Base-by-base conservation (phyloP, 1,284 basidiomycete species). In the Stereum hirsutum region DNA sequence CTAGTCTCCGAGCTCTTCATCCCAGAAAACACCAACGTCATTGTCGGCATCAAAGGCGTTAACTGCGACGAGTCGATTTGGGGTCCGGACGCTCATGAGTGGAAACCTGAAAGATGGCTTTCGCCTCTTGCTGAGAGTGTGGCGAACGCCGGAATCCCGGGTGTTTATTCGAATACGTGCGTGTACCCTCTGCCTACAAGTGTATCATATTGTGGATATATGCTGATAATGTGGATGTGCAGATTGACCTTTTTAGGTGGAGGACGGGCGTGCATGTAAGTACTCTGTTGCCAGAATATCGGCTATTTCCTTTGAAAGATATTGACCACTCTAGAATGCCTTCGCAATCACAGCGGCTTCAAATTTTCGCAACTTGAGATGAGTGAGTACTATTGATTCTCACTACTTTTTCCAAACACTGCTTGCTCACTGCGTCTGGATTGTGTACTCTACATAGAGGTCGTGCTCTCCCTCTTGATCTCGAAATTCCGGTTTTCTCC, bases 41-140 rank as follows among this genome's bases (percentile, higher is more conserved):
- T 50, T 20, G 44, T 54, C n/a, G 48, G 46, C 14, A 46, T 57
- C 23, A 23, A 42, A 14, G 46, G 43, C 17, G 49, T 48, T 4
- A 55, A 55, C 34, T 32, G 52, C 5, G 53, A 21, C 34, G 42
- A 11, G 51, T 51, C 28, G 48, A 42, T 42, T 12, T 42, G 41
- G 41, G 41, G 41, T 14, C 14, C 20, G 4, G 41, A 42, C n/a
- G 41, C 54, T 11, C 42, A 46, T 2, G 47, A 50, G 17, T 55
- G 51, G 51, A 46, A 46, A 33, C 54, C 54, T 1, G 52, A 54
- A 41, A 41, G 54, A 10, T 55, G 54, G 54, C 37, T 54, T 14
- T 30, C 39, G 17, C 28, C 45, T 14, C 33, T 48, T 11, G 48
- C 45, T 11, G 19, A 31, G 34, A 48, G 33, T 14, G 38, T 12